Evolutionary conservation across 257 asterid genomes (phyloP).

Genomic region (Solanum lignicaule): DNA sequence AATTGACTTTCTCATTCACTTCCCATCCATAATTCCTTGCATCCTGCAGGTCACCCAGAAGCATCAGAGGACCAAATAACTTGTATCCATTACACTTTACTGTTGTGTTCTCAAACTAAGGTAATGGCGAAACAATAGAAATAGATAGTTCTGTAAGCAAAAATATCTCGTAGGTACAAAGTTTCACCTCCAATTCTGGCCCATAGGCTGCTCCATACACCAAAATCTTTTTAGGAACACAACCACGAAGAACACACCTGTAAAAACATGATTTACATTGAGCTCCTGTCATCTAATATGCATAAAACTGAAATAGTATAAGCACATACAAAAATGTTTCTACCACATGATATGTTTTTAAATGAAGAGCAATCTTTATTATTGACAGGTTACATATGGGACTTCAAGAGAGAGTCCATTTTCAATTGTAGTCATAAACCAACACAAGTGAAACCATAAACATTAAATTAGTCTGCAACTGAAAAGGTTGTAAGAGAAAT

Average conservation of each 20-base stretch:
- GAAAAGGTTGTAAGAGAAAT: background rate
- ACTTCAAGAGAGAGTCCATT: background rate
- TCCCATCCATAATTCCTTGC: slow-evolving; percentile 97
- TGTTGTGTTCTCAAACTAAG: background rate
- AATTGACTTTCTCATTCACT: slow-evolving; percentile 59
- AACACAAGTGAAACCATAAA: background rate
- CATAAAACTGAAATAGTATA: background rate
- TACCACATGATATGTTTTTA: background rate
- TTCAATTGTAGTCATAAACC: background rate
- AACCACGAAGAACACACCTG: slow-evolving; percentile 97
- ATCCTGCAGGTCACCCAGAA: slow-evolving; percentile 44
- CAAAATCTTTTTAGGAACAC: slow-evolving; percentile 98
- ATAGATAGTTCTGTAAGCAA: background rate
- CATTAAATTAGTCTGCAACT: background rate
- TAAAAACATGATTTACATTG: background rate
- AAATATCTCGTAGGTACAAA: background rate
- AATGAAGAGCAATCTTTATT: background rate
- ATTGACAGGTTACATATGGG: background rate
- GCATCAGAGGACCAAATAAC: background rate
- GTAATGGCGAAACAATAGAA: background rate
- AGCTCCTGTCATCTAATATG: background rate
- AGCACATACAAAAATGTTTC: background rate
- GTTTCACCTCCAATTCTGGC: slow-evolving; percentile 88
- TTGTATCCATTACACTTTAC: background rate
- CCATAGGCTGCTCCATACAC: slow-evolving; percentile 95